Evolutionary conservation across 768 basidiomycete genomes (phyloP).

Genomic region (Suillus tomentosus): DNA sequence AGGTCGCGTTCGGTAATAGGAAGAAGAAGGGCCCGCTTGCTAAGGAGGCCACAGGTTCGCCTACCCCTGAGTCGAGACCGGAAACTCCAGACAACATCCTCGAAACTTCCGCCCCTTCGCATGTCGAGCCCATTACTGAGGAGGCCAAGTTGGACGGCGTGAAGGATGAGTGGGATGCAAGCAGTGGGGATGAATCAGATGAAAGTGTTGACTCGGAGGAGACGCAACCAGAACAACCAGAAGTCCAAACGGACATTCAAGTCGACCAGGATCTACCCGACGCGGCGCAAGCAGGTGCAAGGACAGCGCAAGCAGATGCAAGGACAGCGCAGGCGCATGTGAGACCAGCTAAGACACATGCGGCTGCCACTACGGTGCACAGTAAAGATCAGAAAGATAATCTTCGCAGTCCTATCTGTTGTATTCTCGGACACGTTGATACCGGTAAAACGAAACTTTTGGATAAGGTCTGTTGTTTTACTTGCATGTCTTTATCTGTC

Average conservation of each 20-base stretch:
- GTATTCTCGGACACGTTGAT: constrained; percentile 99
- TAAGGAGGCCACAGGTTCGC: constrained; percentile 48
- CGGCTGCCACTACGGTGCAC: constrained; percentile 82
- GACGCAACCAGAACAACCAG: constrained; percentile 19
- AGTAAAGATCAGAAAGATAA: constrained; percentile 92
- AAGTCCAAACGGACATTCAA: background rate
- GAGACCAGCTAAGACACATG: constrained; percentile 67
- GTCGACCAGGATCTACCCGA: background rate
- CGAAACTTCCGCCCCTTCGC: constrained; percentile 27
- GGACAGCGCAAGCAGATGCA: background rate
- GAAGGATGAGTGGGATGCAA: constrained; percentile 58
- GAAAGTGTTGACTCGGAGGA: constrained; percentile 29
- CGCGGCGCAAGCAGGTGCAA: background rate
- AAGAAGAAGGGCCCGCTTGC: constrained; percentile 69
- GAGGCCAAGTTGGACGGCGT: constrained; percentile 30
- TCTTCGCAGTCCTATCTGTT: constrained; percentile 95
- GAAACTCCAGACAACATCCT: constrained; percentile 37
- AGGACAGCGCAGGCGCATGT: background rate
- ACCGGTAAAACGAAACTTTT: constrained; percentile 98
- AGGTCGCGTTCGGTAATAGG: constrained; percentile 79
- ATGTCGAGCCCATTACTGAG: constrained; percentile 41
- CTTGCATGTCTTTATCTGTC: constrained; percentile 10
- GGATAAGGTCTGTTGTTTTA: constrained; percentile 71
- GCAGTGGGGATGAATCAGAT: constrained; percentile 50
- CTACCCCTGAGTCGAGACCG: constrained; percentile 56